Conservation (phyloP, 768 basidiomycete species). For the Piloderma croceum region DNA sequence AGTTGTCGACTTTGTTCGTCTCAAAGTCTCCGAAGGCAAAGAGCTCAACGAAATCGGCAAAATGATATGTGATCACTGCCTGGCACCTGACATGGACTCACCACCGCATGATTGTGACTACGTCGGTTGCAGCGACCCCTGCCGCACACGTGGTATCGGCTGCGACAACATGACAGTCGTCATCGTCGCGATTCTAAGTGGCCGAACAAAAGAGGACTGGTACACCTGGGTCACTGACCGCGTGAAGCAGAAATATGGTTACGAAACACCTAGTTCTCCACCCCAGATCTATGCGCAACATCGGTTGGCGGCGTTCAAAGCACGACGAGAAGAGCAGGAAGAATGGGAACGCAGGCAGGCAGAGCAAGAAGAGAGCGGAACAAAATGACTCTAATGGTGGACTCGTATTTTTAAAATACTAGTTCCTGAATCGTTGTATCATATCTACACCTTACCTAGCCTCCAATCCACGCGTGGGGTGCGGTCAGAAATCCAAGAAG, state of each 20-base stretch:
- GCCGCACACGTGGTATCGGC: too few species aligned
- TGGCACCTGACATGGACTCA: slow-evolving; percentile 91
- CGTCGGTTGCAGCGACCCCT: too few species aligned
- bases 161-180: slow-evolving; percentile 99
- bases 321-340: slow-evolving; percentile 53
- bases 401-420: too few species aligned
- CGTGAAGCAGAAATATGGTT: slow-evolving; percentile 70
- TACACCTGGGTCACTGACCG: slow-evolving; percentile 82
- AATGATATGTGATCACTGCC: slow-evolving; percentile 84
- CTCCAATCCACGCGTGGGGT: too few species aligned
- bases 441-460: too few species aligned
- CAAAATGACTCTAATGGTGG: too few species aligned
- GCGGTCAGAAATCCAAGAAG: too few species aligned
- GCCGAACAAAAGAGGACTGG: too few species aligned
- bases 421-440: too few species aligned
- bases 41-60: slow-evolving; percentile 81
- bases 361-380: slow-evolving; percentile 28
- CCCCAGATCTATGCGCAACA: slow-evolving; percentile 72
- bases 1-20: slow-evolving; percentile 82
- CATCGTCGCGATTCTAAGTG: slow-evolving; percentile 82
- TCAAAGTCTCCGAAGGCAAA: slow-evolving; percentile 73
- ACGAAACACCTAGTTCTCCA: slow-evolving; percentile 65
- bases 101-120: too few species aligned
- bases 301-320: slow-evolving; percentile 58
- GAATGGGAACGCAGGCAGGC: too few species aligned